These are phyloP conservation scores for Elymus sibiricus DNA, from an alignment of 176 grass and related monocot species.

Conservation along the genomic window DNA sequence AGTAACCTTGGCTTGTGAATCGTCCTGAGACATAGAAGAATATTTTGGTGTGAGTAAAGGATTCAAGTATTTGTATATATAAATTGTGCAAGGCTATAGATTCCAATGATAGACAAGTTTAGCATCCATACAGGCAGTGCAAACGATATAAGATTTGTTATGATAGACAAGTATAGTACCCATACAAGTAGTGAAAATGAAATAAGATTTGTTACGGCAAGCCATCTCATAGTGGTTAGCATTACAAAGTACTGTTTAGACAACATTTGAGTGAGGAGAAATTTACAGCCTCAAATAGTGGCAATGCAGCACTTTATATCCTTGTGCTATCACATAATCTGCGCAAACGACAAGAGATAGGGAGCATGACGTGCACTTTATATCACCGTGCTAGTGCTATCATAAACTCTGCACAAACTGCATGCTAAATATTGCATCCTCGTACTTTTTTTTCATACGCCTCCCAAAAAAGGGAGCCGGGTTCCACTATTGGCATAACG, in stretches of 20 bases:
- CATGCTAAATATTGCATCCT: not conserved
- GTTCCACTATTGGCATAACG: too few relatives aligned
- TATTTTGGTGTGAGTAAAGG: not conserved
- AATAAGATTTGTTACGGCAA: not conserved
- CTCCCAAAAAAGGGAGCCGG: too few relatives aligned
- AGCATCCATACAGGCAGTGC: too few relatives aligned
- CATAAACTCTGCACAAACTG: not conserved
- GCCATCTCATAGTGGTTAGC: not conserved
- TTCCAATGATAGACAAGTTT: not conserved
- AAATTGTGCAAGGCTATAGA: not conserved
- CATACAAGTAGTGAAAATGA: not conserved
- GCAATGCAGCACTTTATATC: too few relatives aligned
- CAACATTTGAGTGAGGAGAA: not conserved
- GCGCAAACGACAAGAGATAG: too few relatives aligned
- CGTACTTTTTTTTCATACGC: too few relatives aligned
- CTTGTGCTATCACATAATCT: too few relatives aligned
- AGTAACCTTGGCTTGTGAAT: slow-evolving; percentile 42
- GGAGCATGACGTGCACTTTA: too few relatives aligned
- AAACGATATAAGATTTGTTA: too few relatives aligned
- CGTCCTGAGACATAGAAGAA: slow-evolving; percentile 33
- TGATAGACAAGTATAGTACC: not conserved
- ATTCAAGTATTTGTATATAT: not conserved
- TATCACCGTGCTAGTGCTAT: too few relatives aligned
- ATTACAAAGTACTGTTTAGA: not conserved
- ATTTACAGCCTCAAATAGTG: too few relatives aligned